phyloP scores from a whole-genome alignment of 192 early-diverging fungal genomes.

The Umbelopsis ramanniana region DNA sequence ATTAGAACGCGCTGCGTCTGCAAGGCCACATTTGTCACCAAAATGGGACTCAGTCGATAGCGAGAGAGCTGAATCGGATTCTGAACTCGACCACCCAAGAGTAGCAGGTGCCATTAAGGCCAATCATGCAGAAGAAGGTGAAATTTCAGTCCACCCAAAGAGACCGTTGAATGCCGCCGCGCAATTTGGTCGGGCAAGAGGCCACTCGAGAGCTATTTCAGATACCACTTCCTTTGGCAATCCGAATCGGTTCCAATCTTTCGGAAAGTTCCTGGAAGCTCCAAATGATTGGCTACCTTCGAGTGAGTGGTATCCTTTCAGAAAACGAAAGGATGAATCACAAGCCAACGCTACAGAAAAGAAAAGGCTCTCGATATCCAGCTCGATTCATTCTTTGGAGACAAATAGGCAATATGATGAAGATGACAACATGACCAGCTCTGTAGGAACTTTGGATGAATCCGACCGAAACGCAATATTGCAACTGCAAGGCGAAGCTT shows the following conservation, averaged over 20 bases:
- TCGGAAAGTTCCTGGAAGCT: conserved; percentile 26
- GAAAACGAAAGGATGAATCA: conserved; percentile 10
- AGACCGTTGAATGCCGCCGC: neutral
- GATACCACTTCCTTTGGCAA: conserved; percentile 14
- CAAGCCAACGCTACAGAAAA: neutral
- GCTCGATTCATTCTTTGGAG: conserved; percentile 14
- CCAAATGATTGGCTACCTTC: conserved; percentile 11
- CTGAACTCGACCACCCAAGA: neutral
- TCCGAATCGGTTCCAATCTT: conserved; percentile 17
- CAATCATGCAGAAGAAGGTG: neutral
- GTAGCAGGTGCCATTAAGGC: neutral
- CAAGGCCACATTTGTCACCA: conserved; percentile 9
- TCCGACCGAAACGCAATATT: neutral
- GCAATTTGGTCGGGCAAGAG: conserved; percentile 8
- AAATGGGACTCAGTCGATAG: neutral
- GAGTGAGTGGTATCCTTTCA: conserved; percentile 5
- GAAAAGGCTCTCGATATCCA: neutral
- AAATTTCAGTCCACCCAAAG: neutral
- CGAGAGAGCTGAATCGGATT: conserved; percentile 24
- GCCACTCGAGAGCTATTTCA: conserved; percentile 25
- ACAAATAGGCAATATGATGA: conserved; percentile 1
- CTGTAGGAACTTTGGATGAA: conserved; percentile 3
- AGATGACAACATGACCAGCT: conserved; percentile 19
- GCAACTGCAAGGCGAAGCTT: neutral
- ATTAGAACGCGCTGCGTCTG: conserved; percentile 21